Conservation (phyloP, 2,329 filamentous ascomycete genomes). For the Ceratocystis eucalypticola region DNA sequence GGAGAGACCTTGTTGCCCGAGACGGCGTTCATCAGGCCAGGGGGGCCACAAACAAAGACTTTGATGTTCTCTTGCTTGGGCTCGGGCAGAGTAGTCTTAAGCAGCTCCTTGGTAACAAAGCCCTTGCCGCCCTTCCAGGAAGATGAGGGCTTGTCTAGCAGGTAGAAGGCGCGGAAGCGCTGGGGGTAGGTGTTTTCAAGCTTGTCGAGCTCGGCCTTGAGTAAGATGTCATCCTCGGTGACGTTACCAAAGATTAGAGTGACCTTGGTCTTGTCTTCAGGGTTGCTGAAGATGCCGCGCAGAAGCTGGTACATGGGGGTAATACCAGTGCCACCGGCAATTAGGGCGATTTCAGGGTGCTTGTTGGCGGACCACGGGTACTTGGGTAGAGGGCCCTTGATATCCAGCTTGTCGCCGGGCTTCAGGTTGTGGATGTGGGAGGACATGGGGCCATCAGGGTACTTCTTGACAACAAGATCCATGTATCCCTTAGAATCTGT, state of each 20-base stretch:
- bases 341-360: slow-evolving; percentile 72
- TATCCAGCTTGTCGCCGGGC: slow-evolving; percentile 67
- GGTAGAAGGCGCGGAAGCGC: slow-evolving; percentile 90
- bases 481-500: slow-evolving; percentile 63
- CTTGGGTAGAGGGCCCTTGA: slow-evolving; percentile 94
- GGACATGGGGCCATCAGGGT: slow-evolving; percentile 84
- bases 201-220: slow-evolving; percentile 71
- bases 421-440: slow-evolving; percentile 72
- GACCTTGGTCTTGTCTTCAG: slow-evolving; percentile 92
- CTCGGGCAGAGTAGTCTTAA: slow-evolving; percentile 90
- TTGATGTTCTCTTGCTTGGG: slow-evolving; percentile 88
- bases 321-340: slow-evolving; percentile 94
- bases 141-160: slow-evolving; percentile 71
- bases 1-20: slow-evolving; percentile 82
- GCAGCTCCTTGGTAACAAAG: slow-evolving; percentile 73
- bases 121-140: slow-evolving; percentile 66
- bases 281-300: slow-evolving; percentile 88
- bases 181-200: slow-evolving; percentile 93
- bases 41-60: slow-evolving; percentile 90
- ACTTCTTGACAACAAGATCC: slow-evolving; percentile 84
- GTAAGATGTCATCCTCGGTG: slow-evolving; percentile 74
- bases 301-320: slow-evolving; percentile 95
- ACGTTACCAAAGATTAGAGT: slow-evolving; percentile 91
- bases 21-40: slow-evolving; percentile 83
- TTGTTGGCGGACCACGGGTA: slow-evolving; percentile 85